Percentiles rank a stretch among this genome's conserved stretches.
phyloP scores from a whole-genome alignment of 192 early-diverging fungal genomes.

The Podila clonocystis region DNA sequence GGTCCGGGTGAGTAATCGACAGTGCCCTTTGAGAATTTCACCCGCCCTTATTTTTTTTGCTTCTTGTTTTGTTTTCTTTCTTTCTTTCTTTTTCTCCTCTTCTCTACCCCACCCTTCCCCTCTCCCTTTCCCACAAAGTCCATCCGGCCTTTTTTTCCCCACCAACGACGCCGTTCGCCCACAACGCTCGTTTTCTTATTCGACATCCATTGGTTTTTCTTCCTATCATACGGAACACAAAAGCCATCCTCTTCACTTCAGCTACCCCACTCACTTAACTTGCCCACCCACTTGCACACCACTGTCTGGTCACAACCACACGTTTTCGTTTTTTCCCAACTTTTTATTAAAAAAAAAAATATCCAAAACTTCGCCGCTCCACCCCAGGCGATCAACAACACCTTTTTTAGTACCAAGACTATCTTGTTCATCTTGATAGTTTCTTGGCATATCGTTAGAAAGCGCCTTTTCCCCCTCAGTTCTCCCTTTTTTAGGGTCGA shows the following conservation, averaged over 20 bases:
- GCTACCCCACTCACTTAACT: not conserved
- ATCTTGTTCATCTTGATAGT: not conserved
- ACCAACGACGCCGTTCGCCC: not conserved
- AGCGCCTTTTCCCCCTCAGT: not conserved
- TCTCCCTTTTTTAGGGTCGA: not conserved
- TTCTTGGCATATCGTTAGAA: not conserved
- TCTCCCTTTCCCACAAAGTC: slow-evolving; percentile 20
- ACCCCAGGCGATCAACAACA: not conserved
- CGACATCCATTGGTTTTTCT: not conserved
- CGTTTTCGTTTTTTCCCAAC: not conserved
- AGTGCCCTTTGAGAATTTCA: no score
- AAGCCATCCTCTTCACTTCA: slow-evolving; percentile 2
- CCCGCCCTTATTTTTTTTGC: not conserved
- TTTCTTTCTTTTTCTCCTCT: not conserved
- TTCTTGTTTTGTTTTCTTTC: not conserved
- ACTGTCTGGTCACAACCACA: slow-evolving; percentile 1
- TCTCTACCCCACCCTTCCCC: slow-evolving; percentile 10
- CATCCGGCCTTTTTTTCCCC: not conserved
- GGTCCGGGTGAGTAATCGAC: not conserved
- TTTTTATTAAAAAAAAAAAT: slow-evolving; percentile 4
- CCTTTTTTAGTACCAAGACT: not conserved
- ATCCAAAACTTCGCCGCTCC: not conserved
- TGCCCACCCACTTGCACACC: not conserved
- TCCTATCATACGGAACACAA: slow-evolving; percentile 14
- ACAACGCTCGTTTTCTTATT: not conserved